Evolutionary conservation across 164 flowering plant genomes (phyloP).

Genomic region (Kalanchoe fedtschenkoi): DNA sequence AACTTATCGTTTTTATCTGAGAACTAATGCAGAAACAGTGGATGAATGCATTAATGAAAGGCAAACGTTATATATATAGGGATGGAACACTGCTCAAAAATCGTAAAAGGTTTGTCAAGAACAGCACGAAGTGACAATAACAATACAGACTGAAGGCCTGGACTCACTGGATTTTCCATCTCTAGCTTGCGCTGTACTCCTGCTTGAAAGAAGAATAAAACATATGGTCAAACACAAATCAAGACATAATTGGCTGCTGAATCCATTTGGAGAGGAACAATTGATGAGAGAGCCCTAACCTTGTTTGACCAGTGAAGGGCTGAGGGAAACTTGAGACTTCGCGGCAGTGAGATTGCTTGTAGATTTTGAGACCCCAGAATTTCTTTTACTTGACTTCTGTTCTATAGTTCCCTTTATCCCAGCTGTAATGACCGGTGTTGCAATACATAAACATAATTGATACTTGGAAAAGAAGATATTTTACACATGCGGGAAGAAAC

Average conservation of each 20-base stretch:
- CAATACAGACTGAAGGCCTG: not conserved
- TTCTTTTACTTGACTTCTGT: constrained; percentile 7
- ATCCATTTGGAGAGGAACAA: not conserved
- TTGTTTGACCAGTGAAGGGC: not conserved
- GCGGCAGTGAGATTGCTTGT: not conserved
- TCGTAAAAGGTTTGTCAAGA: not conserved
- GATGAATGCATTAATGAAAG: not conserved
- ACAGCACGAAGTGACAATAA: not conserved
- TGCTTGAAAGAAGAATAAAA: not conserved
- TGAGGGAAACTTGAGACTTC: not conserved
- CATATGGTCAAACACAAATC: not conserved
- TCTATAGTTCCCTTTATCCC: not conserved
- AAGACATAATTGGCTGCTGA: not conserved
- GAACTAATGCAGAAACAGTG: not conserved
- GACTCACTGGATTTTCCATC: constrained; percentile 8
- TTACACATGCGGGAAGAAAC: constrained; percentile 5
- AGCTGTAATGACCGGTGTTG: not conserved
- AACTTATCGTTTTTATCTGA: not conserved
- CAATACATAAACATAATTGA: not conserved
- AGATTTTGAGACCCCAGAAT: constrained; percentile 5
- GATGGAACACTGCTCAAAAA: not conserved
- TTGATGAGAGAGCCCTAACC: not conserved
- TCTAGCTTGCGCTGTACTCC: constrained; percentile 9
- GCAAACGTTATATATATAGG: not conserved
- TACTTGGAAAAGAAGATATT: not conserved